Percentiles rank a stretch among this genome's conserved stretches.
Conservation (phyloP, 768 basidiomycete genomes). For the Suillus cothurnatus region DNA sequence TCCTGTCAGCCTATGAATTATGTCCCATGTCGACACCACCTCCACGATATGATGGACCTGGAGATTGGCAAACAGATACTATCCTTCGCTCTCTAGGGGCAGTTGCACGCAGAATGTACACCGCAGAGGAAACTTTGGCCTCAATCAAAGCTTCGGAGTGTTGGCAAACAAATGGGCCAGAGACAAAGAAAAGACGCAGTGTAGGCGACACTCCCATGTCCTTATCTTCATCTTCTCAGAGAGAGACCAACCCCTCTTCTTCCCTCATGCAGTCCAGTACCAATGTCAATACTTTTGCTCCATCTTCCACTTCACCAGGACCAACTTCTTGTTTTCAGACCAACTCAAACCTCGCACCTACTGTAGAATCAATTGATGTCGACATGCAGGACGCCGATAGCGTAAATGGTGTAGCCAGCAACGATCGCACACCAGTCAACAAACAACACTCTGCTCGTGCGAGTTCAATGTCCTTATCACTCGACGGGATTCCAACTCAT, state of each 20-base stretch:
- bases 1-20: constrained; percentile 61
- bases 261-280: constrained; percentile 29
- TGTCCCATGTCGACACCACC: constrained; percentile 51
- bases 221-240: constrained; percentile 29
- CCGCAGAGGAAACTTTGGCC: constrained; percentile 50
- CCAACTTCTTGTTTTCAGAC: not conserved
- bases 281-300: constrained; percentile 11
- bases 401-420: constrained; percentile 28
- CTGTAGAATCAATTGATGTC: constrained; percentile 21
- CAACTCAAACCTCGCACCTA: not conserved
- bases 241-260: constrained; percentile 16
- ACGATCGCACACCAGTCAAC: constrained; percentile 22
- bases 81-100: constrained; percentile 54
- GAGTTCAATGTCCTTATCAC: constrained; percentile 51
- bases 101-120: constrained; percentile 55
- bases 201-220: constrained; percentile 41
- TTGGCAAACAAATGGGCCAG: constrained; percentile 37
- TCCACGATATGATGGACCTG: constrained; percentile 57
- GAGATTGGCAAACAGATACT: constrained; percentile 59
- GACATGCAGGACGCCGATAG: constrained; percentile 31
- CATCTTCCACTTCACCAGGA: not conserved
- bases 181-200: constrained; percentile 48
- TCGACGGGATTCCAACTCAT: constrained; percentile 48
- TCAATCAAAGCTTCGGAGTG: constrained; percentile 42
- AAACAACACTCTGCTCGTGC: constrained; percentile 32